Percentiles rank a stretch among this genome's conserved stretches.
phyloP scores from a whole-genome alignment of 2,329 filamentous ascomycete genomes.

The Aspergillus pseudotamarii region DNA sequence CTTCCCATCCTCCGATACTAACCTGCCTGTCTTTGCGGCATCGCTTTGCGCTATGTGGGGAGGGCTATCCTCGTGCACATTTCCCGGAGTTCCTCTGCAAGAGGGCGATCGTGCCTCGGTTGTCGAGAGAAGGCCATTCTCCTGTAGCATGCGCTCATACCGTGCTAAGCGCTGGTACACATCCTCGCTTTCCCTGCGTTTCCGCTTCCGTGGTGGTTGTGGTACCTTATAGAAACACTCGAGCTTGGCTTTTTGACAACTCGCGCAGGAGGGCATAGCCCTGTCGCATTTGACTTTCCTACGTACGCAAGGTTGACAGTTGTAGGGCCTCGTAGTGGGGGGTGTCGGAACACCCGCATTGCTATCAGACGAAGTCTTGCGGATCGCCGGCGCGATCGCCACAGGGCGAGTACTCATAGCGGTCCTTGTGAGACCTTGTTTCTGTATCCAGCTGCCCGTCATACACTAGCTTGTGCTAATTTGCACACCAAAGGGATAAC shows the following conservation, averaged over 20 bases:
- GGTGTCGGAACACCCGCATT: not conserved
- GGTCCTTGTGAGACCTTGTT: not conserved
- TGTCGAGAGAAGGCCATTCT: constrained; percentile 28
- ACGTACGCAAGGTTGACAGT: constrained; percentile 30
- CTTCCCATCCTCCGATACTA: constrained; percentile 31
- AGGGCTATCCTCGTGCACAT: not conserved
- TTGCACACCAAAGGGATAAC: no score
- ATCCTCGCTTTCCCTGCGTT: constrained; percentile 38
- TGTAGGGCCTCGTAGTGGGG: constrained; percentile 11
- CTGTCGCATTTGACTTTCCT: constrained; percentile 48
- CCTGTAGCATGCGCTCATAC: constrained; percentile 44
- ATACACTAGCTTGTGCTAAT: no score
- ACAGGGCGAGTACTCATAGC: not conserved
- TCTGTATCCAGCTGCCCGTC: no score
- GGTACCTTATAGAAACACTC: constrained; percentile 48
- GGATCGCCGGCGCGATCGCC: constrained; percentile 10
- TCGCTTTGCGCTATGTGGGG: not conserved
- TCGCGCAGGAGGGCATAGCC: constrained; percentile 34
- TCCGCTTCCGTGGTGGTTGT: constrained; percentile 43
- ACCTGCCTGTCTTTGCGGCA: constrained; percentile 4
- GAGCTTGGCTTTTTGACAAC: constrained; percentile 37
- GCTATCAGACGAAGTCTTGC: not conserved
- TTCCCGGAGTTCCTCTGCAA: not conserved
- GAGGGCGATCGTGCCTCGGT: not conserved
- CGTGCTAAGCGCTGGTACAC: constrained; percentile 39